Conservation (phyloP, 805 yeast genomes). For the Candida maesae region DNA sequence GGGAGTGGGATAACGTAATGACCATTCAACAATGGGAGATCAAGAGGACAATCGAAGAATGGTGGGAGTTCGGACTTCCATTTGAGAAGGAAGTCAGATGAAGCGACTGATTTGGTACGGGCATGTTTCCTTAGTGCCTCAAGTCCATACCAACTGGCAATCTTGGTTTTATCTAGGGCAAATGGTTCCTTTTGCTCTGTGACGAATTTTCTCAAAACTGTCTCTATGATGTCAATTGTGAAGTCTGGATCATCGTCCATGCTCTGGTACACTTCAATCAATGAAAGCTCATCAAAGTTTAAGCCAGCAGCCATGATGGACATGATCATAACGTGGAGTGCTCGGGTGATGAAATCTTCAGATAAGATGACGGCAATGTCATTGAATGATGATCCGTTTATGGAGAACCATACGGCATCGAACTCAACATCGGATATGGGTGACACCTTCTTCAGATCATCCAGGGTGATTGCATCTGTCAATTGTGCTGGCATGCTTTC, state of each 20-base stretch:
- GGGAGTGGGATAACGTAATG: slow-evolving; percentile 44
- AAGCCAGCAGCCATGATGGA: slow-evolving; percentile 36
- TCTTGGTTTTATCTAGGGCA: slow-evolving; percentile 37
- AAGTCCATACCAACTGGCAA: slow-evolving; percentile 64
- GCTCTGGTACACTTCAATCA: slow-evolving; percentile 28
- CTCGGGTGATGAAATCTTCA: slow-evolving; percentile 30
- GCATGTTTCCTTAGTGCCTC: slow-evolving; percentile 41
- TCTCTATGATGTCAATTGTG: slow-evolving; percentile 40
- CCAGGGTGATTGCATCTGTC: slow-evolving; percentile 12
- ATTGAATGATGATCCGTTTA: slow-evolving; percentile 53
- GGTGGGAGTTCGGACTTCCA: slow-evolving; percentile 65
- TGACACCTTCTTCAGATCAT: slow-evolving; percentile 38
- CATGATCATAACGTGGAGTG: slow-evolving; percentile 35
- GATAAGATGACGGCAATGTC: slow-evolving; percentile 39
- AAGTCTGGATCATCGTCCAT: slow-evolving; percentile 32
- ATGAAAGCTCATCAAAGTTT: slow-evolving; percentile 26
- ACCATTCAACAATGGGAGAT: slow-evolving; percentile 52
- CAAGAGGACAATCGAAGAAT: slow-evolving; percentile 56
- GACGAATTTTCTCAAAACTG: slow-evolving; percentile 49
- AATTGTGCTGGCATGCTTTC: slow-evolving; percentile 10
- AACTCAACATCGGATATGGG: slow-evolving; percentile 58
- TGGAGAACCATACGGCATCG: slow-evolving; percentile 43
- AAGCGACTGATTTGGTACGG: slow-evolving; percentile 25
- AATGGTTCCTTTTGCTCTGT: slow-evolving; percentile 26
- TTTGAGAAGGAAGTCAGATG: slow-evolving; percentile 56